Conservation (phyloP, 176 grass and related monocot genomes). For the Thalia dealbata region DNA sequence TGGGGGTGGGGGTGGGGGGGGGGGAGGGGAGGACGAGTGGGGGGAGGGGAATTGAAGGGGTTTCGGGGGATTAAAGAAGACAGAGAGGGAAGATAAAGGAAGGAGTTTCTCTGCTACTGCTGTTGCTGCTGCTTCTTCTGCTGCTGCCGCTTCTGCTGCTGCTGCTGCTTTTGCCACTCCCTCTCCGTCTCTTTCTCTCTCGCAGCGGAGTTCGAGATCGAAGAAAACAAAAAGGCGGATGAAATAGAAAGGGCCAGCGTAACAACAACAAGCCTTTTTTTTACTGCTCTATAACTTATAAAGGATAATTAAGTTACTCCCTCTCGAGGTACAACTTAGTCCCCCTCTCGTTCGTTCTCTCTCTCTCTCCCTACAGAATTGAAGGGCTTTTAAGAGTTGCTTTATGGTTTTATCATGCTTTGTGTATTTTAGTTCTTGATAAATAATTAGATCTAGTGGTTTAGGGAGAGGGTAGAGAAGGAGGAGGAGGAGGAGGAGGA, state of each 20-base stretch:
- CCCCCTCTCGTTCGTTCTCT: neutral
- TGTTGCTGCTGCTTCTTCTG: no score
- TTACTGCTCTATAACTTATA: neutral
- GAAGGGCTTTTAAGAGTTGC: neutral
- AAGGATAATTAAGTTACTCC: neutral
- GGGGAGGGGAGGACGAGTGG: neutral
- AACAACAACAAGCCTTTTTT: neutral
- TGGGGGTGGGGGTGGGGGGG: neutral
- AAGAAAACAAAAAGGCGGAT: neutral
- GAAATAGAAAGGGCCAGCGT: neutral
- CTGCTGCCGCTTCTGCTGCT: neutral
- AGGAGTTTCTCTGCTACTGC: neutral
- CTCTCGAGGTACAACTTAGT: neutral
- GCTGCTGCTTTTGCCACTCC: no score
- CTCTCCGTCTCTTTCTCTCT: neutral
- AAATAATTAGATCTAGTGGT: conserved; percentile 11
- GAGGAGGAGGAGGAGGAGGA: no score
- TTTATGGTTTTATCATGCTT: neutral
- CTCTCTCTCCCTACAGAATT: neutral
- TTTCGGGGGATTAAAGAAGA: neutral
- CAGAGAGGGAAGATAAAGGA: neutral
- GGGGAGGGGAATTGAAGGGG: neutral
- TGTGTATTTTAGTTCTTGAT: no score
- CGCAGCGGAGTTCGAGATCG: neutral
- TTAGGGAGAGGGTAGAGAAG: neutral